Evolutionary conservation across 2,329 filamentous ascomycete species (phyloP).

Genomic region (Calonectria montana): DNA sequence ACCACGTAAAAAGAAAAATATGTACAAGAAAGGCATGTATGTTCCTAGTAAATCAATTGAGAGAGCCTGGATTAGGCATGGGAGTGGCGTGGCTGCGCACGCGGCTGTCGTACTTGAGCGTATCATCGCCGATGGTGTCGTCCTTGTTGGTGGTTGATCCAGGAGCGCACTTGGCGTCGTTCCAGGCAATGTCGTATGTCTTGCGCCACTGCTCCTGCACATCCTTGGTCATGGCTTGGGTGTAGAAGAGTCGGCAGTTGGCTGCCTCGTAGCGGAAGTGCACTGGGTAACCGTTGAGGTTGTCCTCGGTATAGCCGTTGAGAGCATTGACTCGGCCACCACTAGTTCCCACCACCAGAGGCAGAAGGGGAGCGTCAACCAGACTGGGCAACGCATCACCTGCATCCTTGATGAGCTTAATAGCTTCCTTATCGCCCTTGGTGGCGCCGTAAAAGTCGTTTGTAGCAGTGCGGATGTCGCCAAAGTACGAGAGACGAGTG

Average conservation of each 20-base stretch:
- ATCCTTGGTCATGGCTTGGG: conserved; percentile 62
- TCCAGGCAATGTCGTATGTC: conserved; percentile 32
- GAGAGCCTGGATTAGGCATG: conserved; percentile 31
- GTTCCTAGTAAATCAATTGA: conserved; percentile 4
- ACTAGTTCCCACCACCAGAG: conserved; percentile 49
- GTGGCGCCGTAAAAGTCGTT: conserved; percentile 21
- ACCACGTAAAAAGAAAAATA: background rate
- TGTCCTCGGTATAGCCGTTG: conserved; percentile 34
- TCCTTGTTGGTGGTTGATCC: conserved; percentile 34
- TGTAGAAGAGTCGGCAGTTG: conserved; percentile 71
- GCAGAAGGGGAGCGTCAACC: conserved; percentile 31
- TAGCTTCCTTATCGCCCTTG: conserved; percentile 21
- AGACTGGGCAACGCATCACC: conserved; percentile 28
- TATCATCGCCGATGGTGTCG: conserved; percentile 29
- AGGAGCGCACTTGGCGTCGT: conserved; percentile 27
- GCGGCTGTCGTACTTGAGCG: conserved; percentile 29
- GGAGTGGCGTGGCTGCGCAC: conserved; percentile 35
- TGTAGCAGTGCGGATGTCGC: conserved; percentile 23
- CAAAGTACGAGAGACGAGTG: conserved; percentile 38
- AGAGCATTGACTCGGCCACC: conserved; percentile 36
- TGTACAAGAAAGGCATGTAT: conserved; percentile 21
- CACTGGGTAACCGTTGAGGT: conserved; percentile 38
- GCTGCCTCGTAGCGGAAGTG: conserved; percentile 73
- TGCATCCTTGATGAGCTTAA: conserved; percentile 20
- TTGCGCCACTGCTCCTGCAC: conserved; percentile 63